Evolutionary conservation across 768 basidiomycete genomes (phyloP), one percentile per base, ranked within the genome.

Genomic region (Boletellus emodensis): DNA sequence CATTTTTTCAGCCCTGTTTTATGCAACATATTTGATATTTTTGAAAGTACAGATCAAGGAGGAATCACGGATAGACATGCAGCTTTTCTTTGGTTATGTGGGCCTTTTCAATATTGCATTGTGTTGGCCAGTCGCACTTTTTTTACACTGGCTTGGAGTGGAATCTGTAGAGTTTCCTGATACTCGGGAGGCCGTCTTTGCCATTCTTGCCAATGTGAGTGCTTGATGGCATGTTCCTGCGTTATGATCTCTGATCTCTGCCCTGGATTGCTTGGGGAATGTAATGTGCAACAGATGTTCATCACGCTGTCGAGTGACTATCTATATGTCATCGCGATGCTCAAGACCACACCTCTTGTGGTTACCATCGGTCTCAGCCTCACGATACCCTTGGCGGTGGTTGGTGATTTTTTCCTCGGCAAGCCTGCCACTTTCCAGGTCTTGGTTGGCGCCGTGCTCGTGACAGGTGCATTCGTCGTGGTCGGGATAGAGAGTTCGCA

Each of bases 291-390:
- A 44, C 50, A 95, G 85, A 93, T 92, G 88, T 70, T 72, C 30
- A 90, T 94, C 60, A 92, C 90, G 1, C 69, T 89, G 30, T 82
- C 80, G 9, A 90, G 87, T 52, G 93, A 96, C 69, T 95, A 87
- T 63, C 64, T 93, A 40, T 92, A 92, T 63, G 83, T 91, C 26
- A 63, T 91, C 17, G 88, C 94, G 3, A 95, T 97, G 93, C 81
- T 99, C 55, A 95, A 94, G 72, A 99, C 95, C 7, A 94, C 94
- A 1, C 94, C 94, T 1, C 72, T 94, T 12, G 90, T 96, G 17
- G 94, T 89, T 15, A 98, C 95, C 1, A 75, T 97, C 48, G 95
- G 95, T 24, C 77, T 98, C 9, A 91, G 88, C 49, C 78, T 98
- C 13, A 96, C 96, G 1, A 96, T 97, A 65, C 95, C 94, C 5